Conservation (phyloP, 2,329 filamentous ascomycete species). For the Aspergillus fijiensis region DNA sequence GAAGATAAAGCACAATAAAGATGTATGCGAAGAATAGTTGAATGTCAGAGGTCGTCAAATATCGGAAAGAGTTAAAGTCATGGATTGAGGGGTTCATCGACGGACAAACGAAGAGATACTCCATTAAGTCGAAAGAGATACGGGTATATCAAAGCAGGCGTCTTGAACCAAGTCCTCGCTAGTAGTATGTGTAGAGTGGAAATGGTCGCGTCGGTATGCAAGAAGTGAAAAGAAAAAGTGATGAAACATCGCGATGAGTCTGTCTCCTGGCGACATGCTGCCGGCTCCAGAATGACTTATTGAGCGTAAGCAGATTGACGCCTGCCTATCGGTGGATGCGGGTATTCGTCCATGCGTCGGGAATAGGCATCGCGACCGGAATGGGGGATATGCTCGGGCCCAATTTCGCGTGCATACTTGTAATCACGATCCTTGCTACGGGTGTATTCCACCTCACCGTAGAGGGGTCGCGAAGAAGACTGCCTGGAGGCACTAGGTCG, state of each 20-base stretch:
- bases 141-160: background rate
- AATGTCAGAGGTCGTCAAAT: background rate
- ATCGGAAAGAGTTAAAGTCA: background rate
- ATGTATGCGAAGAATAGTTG: background rate
- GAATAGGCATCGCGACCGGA: conserved; percentile 20
- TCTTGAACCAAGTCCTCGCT: background rate
- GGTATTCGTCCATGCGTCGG: conserved; percentile 21
- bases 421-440: conserved; percentile 27
- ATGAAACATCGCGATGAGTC: no score
- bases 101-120: background rate
- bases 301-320: conserved; percentile 27
- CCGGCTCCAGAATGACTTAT: background rate
- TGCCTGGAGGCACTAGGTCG: conserved; percentile 20
- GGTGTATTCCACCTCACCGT: conserved; percentile 27
- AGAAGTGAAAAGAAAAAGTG: background rate
- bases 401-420: conserved; percentile 30
- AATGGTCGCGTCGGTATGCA: background rate
- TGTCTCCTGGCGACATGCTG: no score
- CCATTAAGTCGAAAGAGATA: background rate
- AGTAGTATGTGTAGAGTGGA: background rate
- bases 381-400: conserved; percentile 23
- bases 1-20: background rate
- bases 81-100: background rate
- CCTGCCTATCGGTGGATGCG: conserved; percentile 20
- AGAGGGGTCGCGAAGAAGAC: conserved; percentile 15